Percentiles rank a stretch among this genome's conserved stretches.
Conservation (phyloP, 768 basidiomycete genomes). For the Lactarius akahatsu region DNA sequence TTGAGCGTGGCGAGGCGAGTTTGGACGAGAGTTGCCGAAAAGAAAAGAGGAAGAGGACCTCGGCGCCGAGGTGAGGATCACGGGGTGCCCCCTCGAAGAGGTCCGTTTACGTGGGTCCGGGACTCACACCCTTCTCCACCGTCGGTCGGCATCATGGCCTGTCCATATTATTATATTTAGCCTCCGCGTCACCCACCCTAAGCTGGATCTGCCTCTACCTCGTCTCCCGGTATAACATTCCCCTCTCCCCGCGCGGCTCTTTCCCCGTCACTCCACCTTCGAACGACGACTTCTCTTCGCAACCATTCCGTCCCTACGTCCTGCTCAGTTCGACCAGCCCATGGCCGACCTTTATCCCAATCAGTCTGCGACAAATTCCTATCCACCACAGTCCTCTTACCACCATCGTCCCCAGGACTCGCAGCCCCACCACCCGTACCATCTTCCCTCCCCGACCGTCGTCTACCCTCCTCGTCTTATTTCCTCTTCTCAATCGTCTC, state of each 20-base stretch:
- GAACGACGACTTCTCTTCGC: slow-evolving; percentile 23
- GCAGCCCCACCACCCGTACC: slow-evolving; percentile 23
- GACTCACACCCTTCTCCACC: slow-evolving; percentile 41
- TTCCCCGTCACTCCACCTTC: slow-evolving; percentile 28
- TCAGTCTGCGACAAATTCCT: slow-evolving; percentile 26
- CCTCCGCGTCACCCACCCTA: slow-evolving; percentile 36
- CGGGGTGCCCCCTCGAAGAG: slow-evolving; percentile 24
- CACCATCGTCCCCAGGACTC: slow-evolving; percentile 26
- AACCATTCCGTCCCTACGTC: slow-evolving; percentile 42
- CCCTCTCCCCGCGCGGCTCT: slow-evolving; percentile 29
- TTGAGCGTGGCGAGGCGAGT: slow-evolving; percentile 29
- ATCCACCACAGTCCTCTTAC: slow-evolving; percentile 25
- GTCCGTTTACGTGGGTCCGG: slow-evolving; percentile 28
- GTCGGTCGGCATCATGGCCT: slow-evolving; percentile 37
- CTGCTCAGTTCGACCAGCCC: slow-evolving; percentile 40
- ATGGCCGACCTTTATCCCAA: slow-evolving; percentile 33
- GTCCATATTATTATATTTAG: slow-evolving; percentile 34
- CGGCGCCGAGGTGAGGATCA: slow-evolving; percentile 43
- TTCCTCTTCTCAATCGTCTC: slow-evolving; percentile 27
- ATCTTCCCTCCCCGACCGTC: slow-evolving; percentile 24
- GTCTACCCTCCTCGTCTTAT: slow-evolving; percentile 27
- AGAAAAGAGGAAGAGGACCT: slow-evolving; percentile 35
- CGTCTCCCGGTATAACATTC: slow-evolving; percentile 33
- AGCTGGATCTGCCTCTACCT: slow-evolving; percentile 30
- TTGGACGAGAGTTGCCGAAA: slow-evolving; percentile 37